Conservation (phyloP, 208 protist species). For the Trypanosoma platydactyli region DNA sequence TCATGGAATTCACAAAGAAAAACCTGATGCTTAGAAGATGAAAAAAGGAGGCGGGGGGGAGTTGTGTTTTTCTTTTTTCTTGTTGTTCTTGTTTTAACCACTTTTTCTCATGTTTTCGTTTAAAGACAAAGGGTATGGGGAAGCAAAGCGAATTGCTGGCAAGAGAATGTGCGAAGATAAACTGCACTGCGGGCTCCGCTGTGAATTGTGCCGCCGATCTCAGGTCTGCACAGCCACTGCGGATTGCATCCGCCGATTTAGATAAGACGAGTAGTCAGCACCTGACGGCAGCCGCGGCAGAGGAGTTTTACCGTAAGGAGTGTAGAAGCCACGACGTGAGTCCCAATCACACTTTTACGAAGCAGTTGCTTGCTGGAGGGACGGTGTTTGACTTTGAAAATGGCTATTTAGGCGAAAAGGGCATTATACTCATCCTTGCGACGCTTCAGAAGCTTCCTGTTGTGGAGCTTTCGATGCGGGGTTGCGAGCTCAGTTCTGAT, state of each 20-base stretch:
- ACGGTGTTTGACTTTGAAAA: constrained; percentile 74
- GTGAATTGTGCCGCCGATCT: not conserved
- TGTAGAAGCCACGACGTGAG: constrained; percentile 38
- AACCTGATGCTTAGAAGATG: too few relatives aligned
- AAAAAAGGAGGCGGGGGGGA: too few relatives aligned
- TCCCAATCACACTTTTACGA: constrained; percentile 60
- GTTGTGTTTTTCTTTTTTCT: too few relatives aligned
- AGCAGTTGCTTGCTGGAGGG: constrained; percentile 45
- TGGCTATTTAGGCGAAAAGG: constrained; percentile 76
- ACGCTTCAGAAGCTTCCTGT: constrained; percentile 58
- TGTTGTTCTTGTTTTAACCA: not conserved
- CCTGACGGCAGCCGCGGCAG: constrained; percentile 33
- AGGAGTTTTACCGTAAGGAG: constrained; percentile 55
- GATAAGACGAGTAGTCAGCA: not conserved
- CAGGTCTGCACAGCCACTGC: too few relatives aligned
- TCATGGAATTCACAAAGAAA: too few relatives aligned
- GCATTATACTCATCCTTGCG: constrained; percentile 67
- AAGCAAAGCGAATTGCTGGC: not conserved
- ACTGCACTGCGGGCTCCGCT: not conserved
- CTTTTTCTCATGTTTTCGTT: not conserved
- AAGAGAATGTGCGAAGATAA: not conserved
- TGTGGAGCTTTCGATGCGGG: constrained; percentile 46
- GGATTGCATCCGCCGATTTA: not conserved
- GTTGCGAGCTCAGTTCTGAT: constrained; percentile 48
- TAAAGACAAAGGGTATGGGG: not conserved